These are phyloP conservation scores for Begonia fuchsioides DNA, from an alignment of 306 rosid genomes.

Conservation along the genomic window DNA sequence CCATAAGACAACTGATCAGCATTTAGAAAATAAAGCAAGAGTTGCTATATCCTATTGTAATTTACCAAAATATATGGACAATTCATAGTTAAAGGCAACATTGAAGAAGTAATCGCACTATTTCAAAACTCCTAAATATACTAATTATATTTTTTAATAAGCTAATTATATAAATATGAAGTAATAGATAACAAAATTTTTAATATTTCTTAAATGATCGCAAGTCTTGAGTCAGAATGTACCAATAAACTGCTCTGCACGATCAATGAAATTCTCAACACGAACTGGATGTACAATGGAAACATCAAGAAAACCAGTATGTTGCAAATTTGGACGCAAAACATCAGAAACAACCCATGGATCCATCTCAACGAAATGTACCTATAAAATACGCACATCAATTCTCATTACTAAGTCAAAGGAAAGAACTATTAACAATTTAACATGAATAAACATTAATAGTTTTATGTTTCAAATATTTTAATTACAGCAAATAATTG, in stretches of 20 bases:
- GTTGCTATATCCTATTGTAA: no score
- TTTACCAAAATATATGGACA: background rate
- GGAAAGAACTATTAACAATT: no score
- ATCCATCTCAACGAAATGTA: slow-evolving; percentile 95
- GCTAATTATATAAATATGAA: slow-evolving; percentile 8
- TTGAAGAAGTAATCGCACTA: no score
- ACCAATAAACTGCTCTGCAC: slow-evolving; percentile 63
- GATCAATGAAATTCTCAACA: slow-evolving; percentile 78
- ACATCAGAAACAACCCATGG: slow-evolving; percentile 93
- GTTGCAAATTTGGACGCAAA: slow-evolving; percentile 65
- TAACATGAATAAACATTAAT: no score
- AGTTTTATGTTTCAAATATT: no score
- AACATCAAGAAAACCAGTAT: slow-evolving; percentile 69
- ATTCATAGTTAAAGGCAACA: no score
- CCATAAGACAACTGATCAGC: background rate
- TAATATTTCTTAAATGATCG: background rate
- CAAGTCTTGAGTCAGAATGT: slow-evolving; percentile 3
- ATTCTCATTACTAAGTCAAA: no score
- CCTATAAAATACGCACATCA: slow-evolving; percentile 26
- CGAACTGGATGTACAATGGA: slow-evolving; percentile 66
- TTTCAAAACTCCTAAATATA: no score
- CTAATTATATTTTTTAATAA: no score
- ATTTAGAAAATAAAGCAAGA: background rate
- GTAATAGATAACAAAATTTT: background rate
- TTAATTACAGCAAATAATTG: no score